phyloP scores from a whole-genome alignment of 352 stramenopile species.

The Phytophthora tubulina region DNA sequence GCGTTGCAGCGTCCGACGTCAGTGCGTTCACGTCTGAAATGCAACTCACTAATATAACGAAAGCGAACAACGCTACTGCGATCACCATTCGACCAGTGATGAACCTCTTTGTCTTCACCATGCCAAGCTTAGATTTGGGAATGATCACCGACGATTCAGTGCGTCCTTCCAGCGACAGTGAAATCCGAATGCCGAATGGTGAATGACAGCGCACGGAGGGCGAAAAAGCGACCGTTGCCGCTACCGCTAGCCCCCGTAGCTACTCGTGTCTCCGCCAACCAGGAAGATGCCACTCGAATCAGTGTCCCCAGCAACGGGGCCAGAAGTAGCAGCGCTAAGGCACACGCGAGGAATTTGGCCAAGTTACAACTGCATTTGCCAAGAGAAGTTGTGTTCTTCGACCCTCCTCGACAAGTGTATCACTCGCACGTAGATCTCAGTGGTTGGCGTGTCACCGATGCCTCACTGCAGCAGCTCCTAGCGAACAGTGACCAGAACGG shows the following conservation, averaged over 20 bases:
- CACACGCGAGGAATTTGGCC: slow-evolving; percentile 34
- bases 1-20: slow-evolving; percentile 27
- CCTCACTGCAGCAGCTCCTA: slow-evolving; percentile 41
- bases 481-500: slow-evolving; percentile 7
- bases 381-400: slow-evolving; percentile 51
- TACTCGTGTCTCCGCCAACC: slow-evolving; percentile 30
- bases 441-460: slow-evolving; percentile 64
- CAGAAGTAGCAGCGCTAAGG: slow-evolving; percentile 31
- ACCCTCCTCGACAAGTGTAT: slow-evolving; percentile 43
- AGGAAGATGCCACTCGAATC: slow-evolving; percentile 15
- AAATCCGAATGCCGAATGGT: slow-evolving; percentile 36
- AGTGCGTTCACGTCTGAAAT: slow-evolving; percentile 5
- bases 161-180: slow-evolving; percentile 34
- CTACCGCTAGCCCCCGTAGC: slow-evolving; percentile 15
- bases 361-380: slow-evolving; percentile 48
- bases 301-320: slow-evolving; percentile 9
- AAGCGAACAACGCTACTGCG: background rate
- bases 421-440: slow-evolving; percentile 60
- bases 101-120: background rate
- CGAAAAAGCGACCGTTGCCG: slow-evolving; percentile 38
- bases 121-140: slow-evolving; percentile 16
- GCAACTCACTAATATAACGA: background rate
- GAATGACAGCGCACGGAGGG: slow-evolving; percentile 30
- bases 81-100: background rate
- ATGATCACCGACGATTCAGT: slow-evolving; percentile 21